phyloP scores from a whole-genome alignment of 2,329 filamentous ascomycete species.

The Fusarium tjaetaba region DNA sequence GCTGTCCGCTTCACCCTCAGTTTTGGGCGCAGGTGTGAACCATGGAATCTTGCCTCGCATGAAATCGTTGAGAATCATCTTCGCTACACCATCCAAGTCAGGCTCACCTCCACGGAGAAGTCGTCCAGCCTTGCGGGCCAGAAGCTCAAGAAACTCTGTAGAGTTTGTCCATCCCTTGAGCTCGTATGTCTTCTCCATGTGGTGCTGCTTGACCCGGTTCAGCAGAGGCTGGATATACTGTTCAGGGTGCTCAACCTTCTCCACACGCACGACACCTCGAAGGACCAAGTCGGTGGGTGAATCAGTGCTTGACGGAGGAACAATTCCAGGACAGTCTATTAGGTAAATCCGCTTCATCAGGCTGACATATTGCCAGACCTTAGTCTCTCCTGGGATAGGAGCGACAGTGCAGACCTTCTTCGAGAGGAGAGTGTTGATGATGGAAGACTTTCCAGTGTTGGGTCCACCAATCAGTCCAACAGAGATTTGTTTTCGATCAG shows the following conservation, averaged over 20 bases:
- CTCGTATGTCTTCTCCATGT: conserved; percentile 93
- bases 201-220: conserved; percentile 80
- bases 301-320: conserved; percentile 86
- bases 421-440: conserved; percentile 94
- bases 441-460: conserved; percentile 94
- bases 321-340: conserved; percentile 96
- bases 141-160: conserved; percentile 84
- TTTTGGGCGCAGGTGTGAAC: conserved; percentile 83
- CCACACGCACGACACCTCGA: conserved; percentile 89
- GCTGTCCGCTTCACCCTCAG: conserved; percentile 60
- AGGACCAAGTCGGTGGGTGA: conserved; percentile 88
- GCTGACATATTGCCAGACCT: conserved; percentile 98
- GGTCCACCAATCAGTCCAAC: conserved; percentile 83
- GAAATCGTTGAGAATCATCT: conserved; percentile 97
- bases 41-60: conserved; percentile 94
- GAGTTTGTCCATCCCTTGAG: conserved; percentile 81
- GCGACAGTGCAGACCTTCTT: conserved; percentile 95
- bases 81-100: conserved; percentile 92
- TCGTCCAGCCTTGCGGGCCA: conserved; percentile 87
- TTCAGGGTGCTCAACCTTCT: conserved; percentile 95
- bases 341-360: conserved; percentile 90
- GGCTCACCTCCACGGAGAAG: conserved; percentile 93
- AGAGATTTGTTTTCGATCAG: conserved; percentile 91
- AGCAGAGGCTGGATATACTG: conserved; percentile 93
- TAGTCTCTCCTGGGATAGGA: conserved; percentile 95